A percentile compares a stretch with the other conserved stretches of the same genome.
Evolutionary conservation across 768 basidiomycete genomes (phyloP).

Genomic region (Serendipita sp.): DNA sequence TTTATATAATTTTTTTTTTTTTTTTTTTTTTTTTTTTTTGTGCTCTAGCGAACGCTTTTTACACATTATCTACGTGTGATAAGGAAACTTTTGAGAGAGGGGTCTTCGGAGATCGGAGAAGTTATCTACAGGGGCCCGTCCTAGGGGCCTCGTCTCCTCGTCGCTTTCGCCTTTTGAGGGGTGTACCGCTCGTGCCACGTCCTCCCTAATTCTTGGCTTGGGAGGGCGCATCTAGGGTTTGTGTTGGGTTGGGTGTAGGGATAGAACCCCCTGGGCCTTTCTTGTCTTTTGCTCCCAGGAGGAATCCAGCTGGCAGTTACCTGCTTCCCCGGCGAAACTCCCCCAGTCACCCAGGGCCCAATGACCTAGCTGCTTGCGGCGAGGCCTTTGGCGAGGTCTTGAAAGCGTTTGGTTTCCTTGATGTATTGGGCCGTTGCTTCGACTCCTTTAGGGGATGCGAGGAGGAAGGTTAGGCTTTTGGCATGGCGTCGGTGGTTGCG

Average conservation of each 20-base stretch:
- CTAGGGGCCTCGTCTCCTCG: neutral
- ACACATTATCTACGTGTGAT: neutral
- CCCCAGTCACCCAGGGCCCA: no score
- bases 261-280: no score
- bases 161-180: neutral
- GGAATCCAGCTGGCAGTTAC: no score
- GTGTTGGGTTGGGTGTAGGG: no score
- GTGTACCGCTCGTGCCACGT: neutral
- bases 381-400: neutral
- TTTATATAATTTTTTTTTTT: neutral
- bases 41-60: neutral
- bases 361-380: neutral
- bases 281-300: no score
- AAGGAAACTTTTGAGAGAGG: neutral
- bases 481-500: neutral
- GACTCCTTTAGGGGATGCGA: neutral
- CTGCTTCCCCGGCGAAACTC: no score
- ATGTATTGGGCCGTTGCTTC: neutral
- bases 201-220: neutral
- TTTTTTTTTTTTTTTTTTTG: slow-evolving; percentile 4
- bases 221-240: neutral
- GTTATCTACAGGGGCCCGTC: neutral
- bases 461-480: neutral
- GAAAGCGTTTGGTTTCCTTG: neutral
- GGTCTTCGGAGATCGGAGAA: no score